A percentile compares a stretch with the other conserved stretches of the same genome.
Evolutionary conservation across 768 basidiomycete species (phyloP).

Genomic region (Steccherinum ochraceum): DNA sequence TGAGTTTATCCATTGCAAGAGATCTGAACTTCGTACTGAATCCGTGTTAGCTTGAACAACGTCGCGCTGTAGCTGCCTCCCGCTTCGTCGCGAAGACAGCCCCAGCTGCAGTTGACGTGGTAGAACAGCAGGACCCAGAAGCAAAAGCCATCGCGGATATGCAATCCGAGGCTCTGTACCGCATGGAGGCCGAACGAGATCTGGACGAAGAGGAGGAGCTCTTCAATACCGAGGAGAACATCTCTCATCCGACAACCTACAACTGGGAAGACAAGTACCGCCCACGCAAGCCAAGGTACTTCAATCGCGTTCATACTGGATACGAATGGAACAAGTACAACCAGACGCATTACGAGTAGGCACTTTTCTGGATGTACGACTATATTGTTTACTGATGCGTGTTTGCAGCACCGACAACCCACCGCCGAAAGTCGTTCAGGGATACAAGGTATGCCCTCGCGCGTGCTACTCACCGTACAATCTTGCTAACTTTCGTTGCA

Average conservation of each 20-base stretch:
- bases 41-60: conserved; percentile 62
- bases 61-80: conserved; percentile 76
- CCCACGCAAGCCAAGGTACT: conserved; percentile 95
- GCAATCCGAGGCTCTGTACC: conserved; percentile 85
- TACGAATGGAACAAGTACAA: conserved; percentile 99
- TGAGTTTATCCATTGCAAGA: conserved; percentile 30
- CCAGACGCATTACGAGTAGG: conserved; percentile 98
- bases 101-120: conserved; percentile 43
- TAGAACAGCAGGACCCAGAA: conserved; percentile 53
- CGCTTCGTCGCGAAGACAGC: conserved; percentile 79
- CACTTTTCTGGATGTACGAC: conserved; percentile 13
- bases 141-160: conserved; percentile 61
- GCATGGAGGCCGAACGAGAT: conserved; percentile 87
- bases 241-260: conserved; percentile 77
- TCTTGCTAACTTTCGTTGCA: conserved; percentile 16
- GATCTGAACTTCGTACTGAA: conserved; percentile 3
- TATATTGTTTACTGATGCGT: conserved; percentile 1
- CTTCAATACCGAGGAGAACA: conserved; percentile 90
- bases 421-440: conserved; percentile 98
- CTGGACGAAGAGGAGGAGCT: conserved; percentile 95
- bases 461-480: conserved; percentile 3
- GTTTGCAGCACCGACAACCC: conserved; percentile 85
- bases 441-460: conserved; percentile 69
- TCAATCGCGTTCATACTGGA: conserved; percentile 98
- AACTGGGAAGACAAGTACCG: conserved; percentile 99